Conservation (phyloP, 148 eudicot genomes). For the Hydrangea macrophylla region DNA sequence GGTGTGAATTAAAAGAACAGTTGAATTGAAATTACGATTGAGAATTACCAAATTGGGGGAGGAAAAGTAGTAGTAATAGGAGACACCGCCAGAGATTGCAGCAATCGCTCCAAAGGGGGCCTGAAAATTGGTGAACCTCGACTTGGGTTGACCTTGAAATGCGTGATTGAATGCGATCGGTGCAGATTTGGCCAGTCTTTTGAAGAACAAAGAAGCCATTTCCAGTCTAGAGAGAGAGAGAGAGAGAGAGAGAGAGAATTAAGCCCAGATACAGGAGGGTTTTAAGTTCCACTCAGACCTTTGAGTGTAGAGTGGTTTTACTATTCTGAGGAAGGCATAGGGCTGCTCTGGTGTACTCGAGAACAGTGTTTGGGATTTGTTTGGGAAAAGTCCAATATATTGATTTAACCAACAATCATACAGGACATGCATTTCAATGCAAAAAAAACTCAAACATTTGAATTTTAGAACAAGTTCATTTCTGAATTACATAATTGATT, state of each 20-base stretch:
- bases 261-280: background rate
- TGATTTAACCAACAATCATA: too few species aligned
- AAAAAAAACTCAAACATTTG: too few species aligned
- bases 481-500: too few species aligned
- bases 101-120: conserved; percentile 62
- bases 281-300: background rate
- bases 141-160: conserved; percentile 31
- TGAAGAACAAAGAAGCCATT: conserved; percentile 60
- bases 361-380: too few species aligned
- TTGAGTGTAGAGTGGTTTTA: background rate
- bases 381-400: too few species aligned
- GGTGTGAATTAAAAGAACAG: too few species aligned
- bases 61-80: conserved; percentile 51
- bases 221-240: conserved; percentile 21
- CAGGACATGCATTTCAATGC: too few species aligned
- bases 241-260: background rate
- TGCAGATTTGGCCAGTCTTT: conserved; percentile 54
- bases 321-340: background rate
- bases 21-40: conserved; percentile 16
- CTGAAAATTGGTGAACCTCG: conserved; percentile 28
- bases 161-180: conserved; percentile 47
- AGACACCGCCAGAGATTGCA: conserved; percentile 76
- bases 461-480: too few species aligned
- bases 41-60: conserved; percentile 62
- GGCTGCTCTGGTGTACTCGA: too few species aligned